Conservation (phyloP, 352 stramenopile genomes). For the Phytophthora europaea region DNA sequence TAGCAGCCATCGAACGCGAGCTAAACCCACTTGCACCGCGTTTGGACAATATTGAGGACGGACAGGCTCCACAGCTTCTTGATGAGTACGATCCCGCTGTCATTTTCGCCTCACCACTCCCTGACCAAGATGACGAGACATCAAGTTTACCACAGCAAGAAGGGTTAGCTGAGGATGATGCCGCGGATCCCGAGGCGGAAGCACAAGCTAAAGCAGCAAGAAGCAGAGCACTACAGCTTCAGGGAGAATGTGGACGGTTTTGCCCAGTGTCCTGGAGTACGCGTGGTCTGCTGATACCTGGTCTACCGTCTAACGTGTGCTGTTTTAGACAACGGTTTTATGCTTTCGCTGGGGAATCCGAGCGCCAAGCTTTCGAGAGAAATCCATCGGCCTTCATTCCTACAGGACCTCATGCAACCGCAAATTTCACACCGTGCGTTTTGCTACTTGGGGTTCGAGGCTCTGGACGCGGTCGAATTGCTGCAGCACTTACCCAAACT, state of each 20-base stretch:
- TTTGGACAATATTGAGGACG: constrained; percentile 55
- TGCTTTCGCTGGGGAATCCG: constrained; percentile 54
- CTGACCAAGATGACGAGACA: constrained; percentile 28
- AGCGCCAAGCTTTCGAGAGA: constrained; percentile 59
- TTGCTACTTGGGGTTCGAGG: constrained; percentile 68
- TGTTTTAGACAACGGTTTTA: constrained; percentile 64
- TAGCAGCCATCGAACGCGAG: constrained; percentile 40
- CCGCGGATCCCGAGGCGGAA: constrained; percentile 18
- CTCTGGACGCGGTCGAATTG: constrained; percentile 21
- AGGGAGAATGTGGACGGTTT: constrained; percentile 68
- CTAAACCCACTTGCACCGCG: constrained; percentile 56
- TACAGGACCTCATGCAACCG: constrained; percentile 28
- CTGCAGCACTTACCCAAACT: constrained; percentile 8
- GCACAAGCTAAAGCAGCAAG: constrained; percentile 25
- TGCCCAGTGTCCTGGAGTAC: constrained; percentile 70
- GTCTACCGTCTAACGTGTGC: constrained; percentile 45
- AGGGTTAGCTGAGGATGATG: constrained; percentile 10
- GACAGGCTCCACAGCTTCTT: constrained; percentile 38
- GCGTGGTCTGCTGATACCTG: constrained; percentile 53
- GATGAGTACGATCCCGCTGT: constrained; percentile 40
- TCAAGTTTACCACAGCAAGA: not conserved
- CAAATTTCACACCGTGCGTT: constrained; percentile 48
- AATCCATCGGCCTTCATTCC: constrained; percentile 63
- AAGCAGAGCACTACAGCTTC: constrained; percentile 25
- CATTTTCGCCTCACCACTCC: constrained; percentile 38